These are phyloP conservation scores for Luffa aegyptiaca DNA, from an alignment of 306 rosid genomes.

Conservation along the genomic window DNA sequence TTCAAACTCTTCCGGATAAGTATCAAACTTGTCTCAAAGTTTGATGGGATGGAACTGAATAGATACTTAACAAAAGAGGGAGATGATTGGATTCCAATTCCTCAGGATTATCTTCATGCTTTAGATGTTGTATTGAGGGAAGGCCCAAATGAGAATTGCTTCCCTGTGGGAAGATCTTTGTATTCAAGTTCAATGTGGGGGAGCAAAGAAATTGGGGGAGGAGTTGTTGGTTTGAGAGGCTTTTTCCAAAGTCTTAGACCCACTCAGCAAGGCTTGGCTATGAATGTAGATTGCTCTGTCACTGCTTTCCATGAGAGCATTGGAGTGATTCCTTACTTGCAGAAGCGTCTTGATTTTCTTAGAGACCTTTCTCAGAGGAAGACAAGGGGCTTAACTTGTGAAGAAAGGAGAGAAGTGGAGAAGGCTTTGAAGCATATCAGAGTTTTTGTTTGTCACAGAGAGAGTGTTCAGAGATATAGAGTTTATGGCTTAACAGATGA, in stretches of 20 bases:
- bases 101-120: conserved; percentile 96
- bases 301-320: conserved; percentile 94
- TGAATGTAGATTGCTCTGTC: conserved; percentile 87
- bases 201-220: conserved; percentile 81
- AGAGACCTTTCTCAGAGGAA: conserved; percentile 69
- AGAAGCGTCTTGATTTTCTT: conserved; percentile 81
- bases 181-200: conserved; percentile 81
- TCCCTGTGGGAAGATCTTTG: conserved; percentile 75
- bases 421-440: conserved; percentile 79
- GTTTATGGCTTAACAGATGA: conserved; percentile 85
- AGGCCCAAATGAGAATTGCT: conserved; percentile 70
- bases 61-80: conserved; percentile 68
- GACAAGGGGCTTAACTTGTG: conserved; percentile 38
- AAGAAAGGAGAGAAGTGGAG: conserved; percentile 82
- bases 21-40: conserved; percentile 70
- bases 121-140: conserved; percentile 90
- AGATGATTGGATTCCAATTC: conserved; percentile 81
- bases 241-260: conserved; percentile 98
- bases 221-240: conserved; percentile 91
- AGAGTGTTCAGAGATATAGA: conserved; percentile 84
- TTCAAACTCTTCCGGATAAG: conserved; percentile 61
- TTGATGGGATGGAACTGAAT: conserved; percentile 59
- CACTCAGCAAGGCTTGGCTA: conserved; percentile 91
- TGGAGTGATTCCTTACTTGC: conserved; percentile 80
- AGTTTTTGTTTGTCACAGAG: conserved; percentile 92